Conservation (phyloP, 345 rosid genomes). For the Camelina neglecta region DNA sequence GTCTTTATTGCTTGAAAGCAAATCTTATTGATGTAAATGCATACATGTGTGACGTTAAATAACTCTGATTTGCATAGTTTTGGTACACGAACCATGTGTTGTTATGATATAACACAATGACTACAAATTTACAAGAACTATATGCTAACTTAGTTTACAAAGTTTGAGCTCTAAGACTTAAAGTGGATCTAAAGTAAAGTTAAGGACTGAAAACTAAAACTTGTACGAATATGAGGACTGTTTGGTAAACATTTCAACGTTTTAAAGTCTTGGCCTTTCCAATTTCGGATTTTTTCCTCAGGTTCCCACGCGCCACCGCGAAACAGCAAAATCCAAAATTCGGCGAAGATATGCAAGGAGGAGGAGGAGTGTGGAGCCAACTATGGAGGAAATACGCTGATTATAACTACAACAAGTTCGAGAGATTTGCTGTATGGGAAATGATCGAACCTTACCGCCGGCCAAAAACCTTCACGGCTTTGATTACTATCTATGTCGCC, state of each 20-base stretch:
- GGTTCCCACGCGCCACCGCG: constrained; percentile 39
- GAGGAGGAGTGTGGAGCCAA: constrained; percentile 56
- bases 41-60: not conserved
- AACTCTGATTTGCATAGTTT: not conserved
- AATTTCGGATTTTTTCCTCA: constrained; percentile 18
- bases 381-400: constrained; percentile 92
- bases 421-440: constrained; percentile 79
- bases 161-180: not conserved
- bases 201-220: not conserved
- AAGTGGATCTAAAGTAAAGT: not conserved
- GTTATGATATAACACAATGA: not conserved
- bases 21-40: constrained; percentile 14
- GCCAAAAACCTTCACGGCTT: constrained; percentile 81
- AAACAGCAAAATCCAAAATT: not conserved
- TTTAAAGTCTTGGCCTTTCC: not conserved
- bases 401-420: constrained; percentile 71
- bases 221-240: constrained; percentile 15
- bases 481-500: constrained; percentile 64
- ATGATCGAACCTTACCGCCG: constrained; percentile 83
- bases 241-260: not conserved
- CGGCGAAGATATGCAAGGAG: constrained; percentile 39
- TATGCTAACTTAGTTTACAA: too few relatives aligned
- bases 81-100: not conserved
- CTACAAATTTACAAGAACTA: not conserved
- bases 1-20: not conserved